Evolutionary conservation across 106 monocot genomes (phyloP), one percentile per base, ranked within the genome.

Genomic region (Acorus gramineus): DNA sequence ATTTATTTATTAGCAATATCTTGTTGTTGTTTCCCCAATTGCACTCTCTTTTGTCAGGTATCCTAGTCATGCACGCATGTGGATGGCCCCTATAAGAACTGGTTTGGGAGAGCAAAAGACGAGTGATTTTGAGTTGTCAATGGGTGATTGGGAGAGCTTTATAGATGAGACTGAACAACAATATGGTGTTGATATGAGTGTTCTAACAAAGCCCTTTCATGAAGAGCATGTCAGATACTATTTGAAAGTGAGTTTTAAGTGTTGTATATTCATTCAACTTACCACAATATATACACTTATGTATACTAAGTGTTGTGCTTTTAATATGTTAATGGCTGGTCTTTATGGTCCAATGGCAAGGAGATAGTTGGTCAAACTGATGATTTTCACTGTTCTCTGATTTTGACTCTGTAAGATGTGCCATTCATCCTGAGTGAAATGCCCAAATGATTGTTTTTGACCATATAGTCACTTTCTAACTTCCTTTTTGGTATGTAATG

Each of bases 1-100:
- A 0, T 28, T 28, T 28, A 28, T 28, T 28, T 28, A 28, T 28
- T 28, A 28, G 28, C 28, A 28, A 28, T 28, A 28, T 28, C 28
- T 28, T 28, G 28, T 28, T 28, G 28, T 28, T 28, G 28, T 28
- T 28, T 28, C 28, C 28, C 8, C 8, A 43, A 5, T 43, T 44
- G 42, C 4, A 64, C 44, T 52, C 12, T 66, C 8, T 2, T 10
- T 50, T 57, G 65, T 71, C 53, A 98, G 96, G 96, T 98, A 98
- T 74, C 96, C 96, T 63, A 98, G 96, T 67, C 91, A 98, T 85
- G 96, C 96, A 66, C 82, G 91, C 3, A 91, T 98, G 91, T 98
- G 96, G 96, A n/a, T 98, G 49, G 91, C 88, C 47, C 96, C 96
- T 59, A 83, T 92, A 50, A 87, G 85, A 69, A 79, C 91, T 66